Conservation (phyloP, 2,329 filamentous ascomycete genomes). For the Aspergillus pseudoterreus region DNA sequence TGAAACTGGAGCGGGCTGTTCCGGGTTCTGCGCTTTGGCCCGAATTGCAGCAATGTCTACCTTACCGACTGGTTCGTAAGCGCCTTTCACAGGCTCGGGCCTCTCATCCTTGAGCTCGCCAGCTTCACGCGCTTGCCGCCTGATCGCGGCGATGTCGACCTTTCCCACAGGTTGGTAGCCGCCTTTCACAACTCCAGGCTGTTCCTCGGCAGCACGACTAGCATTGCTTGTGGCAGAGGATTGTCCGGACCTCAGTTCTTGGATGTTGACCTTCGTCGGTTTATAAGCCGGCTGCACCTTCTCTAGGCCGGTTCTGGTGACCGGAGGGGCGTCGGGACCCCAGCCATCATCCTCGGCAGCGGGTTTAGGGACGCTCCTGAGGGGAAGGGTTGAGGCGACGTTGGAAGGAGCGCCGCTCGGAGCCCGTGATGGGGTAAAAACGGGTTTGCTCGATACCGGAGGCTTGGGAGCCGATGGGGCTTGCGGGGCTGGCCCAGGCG, state of each 20-base stretch:
- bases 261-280: conserved; percentile 92
- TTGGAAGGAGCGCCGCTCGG: conserved; percentile 56
- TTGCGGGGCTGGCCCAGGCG: conserved; percentile 59
- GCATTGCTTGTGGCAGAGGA: conserved; percentile 52
- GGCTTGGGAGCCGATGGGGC: conserved; percentile 56
- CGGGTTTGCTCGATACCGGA: conserved; percentile 80
- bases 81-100: conserved; percentile 80
- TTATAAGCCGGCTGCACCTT: conserved; percentile 92
- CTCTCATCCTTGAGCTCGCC: conserved; percentile 63
- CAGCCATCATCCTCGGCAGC: conserved; percentile 81
- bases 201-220: conserved; percentile 43
- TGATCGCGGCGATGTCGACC: conserved; percentile 91
- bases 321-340: conserved; percentile 88
- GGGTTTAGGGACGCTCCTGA: conserved; percentile 48
- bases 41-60: conserved; percentile 95
- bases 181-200: conserved; percentile 69
- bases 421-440: conserved; percentile 73
- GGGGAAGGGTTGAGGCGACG: conserved; percentile 55
- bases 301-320: conserved; percentile 81
- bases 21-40: conserved; percentile 70
- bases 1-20: conserved; percentile 21
- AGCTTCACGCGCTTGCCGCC: conserved; percentile 66
- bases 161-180: conserved; percentile 93
- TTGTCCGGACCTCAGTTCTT: conserved; percentile 73
- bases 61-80: conserved; percentile 93